Base-by-base conservation (phyloP, 2,329 filamentous ascomycete genomes). In the Claviceps sorghi region DNA sequence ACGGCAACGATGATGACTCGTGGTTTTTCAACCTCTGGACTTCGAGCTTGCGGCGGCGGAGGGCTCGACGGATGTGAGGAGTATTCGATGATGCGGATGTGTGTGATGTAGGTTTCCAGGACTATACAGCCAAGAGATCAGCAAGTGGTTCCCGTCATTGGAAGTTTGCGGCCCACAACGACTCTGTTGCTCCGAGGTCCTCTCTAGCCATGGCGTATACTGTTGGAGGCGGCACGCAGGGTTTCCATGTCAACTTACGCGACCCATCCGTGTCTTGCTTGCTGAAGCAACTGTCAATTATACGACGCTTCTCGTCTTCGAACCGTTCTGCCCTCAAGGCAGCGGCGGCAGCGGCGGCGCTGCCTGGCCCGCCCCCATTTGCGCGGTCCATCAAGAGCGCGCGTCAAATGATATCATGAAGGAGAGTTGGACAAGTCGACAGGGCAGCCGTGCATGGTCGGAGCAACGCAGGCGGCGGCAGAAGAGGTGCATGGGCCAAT, bases 281-380 rank as follows among this genome's bases (percentile, higher is more conserved):
- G 67, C 75, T 79, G 73, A 97, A 98, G 72, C 90, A 96, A 69
- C 87, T 95, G 57, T 95, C 86, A 58, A 95, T 84, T 62, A 98
- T 96, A 65, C 93, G 82, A 66, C 81, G 79, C 76, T 96, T 95
- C 76, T 98, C 93, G 64, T 97, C 89, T 68, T 98, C 93, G 67
- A 97, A 98, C 61, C 82, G 80, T 72, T 95, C 88, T 52, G 91
- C 91, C 60, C 67, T 66, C 56, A 58, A 64, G 59, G 62, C 60
- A 58, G 65, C 61, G 58, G 65, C 62, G 52, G 65, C 59, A 58
- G 62, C 60, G 58, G 65, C 62, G 58, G 65, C 62, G 53, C 64
- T 58, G 58, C 61, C 62, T 53, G 62, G 62, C 59, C 65, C 63
- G 56, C 62, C 61, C 60, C 65, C 67, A 57, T 67, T 68, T 60